phyloP scores from a whole-genome alignment of 1,284 basidiomycete species.

The Ganoderma boninense region DNA sequence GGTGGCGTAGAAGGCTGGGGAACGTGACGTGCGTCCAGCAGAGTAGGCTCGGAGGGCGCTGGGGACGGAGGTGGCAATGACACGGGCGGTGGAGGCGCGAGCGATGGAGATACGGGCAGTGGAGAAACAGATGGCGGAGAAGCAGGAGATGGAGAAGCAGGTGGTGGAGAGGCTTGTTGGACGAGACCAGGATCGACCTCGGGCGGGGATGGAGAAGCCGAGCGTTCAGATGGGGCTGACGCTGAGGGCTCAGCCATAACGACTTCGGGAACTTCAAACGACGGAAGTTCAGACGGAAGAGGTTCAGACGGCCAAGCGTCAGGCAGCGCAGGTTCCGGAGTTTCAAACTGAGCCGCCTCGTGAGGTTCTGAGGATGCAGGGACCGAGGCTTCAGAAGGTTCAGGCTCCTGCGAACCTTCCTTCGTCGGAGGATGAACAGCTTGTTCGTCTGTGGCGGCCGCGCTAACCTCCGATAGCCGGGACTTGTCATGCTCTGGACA shows the following conservation, averaged over 20 bases:
- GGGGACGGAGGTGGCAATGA: neutral
- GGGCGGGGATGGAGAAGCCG: neutral
- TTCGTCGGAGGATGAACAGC: neutral
- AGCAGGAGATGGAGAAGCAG: neutral
- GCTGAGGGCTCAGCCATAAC: neutral
- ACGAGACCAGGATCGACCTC: neutral
- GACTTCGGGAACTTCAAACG: neutral
- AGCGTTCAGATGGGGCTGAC: neutral
- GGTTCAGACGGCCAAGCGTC: neutral
- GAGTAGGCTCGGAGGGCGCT: neutral
- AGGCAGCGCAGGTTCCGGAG: neutral
- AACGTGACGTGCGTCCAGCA: neutral
- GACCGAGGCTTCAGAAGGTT: neutral
- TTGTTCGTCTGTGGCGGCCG: neutral
- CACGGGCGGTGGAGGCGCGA: no score
- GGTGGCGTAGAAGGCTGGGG: neutral
- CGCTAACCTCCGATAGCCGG: slow-evolving; percentile 8
- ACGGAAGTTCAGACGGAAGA: neutral
- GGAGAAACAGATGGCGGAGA: neutral
- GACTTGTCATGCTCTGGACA: slow-evolving; percentile 17
- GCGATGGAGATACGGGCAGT: neutral
- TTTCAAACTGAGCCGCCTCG: neutral
- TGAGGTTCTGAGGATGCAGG: slow-evolving; percentile 3
- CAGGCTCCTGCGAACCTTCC: neutral
- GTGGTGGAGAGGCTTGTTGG: neutral